Evolutionary conservation across 2,329 filamentous ascomycete genomes (phyloP), one percentile per base, ranked within the genome.

Genomic region (Coleophoma eucalyptorum): DNA sequence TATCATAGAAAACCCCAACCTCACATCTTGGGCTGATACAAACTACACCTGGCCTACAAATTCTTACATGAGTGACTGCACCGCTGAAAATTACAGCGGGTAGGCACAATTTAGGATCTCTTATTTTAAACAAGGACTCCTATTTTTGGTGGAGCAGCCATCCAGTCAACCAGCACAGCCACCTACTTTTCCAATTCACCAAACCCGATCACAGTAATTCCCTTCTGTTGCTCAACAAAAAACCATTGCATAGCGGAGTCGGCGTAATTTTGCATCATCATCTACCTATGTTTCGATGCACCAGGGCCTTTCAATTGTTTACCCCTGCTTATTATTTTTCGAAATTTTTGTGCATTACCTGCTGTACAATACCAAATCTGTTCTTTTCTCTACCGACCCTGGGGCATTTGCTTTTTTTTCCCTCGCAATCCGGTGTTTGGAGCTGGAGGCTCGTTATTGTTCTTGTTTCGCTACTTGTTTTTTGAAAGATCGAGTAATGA

Each of bases 11-110:
- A 89, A 89, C 61, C 70, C 74, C 26, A 89, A 89, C 60, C 60
- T 82, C 53, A 89, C 86, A 8, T 67, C 69, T 49, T 87, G 84
- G 76, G 55, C 61, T 31, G 62, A 69, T 43, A 78, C 81, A 32
- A 72, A 72, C 11, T 85, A 80, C 55, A 58, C 67, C 2, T 84
- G 81, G 80, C 84, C 84, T 3, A 75, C 75, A 63, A 87, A 87
- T 59, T 74, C 74, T 1, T 73, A 83, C 52, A 78, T 87, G 65
- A 61, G 86, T 62, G 75, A 67, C 26, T 87, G 83, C 51, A 58
- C 56, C 32, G 53, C 50, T 33, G 50, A 56, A 35, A 18, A 33
- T 20, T 37, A 41, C 50, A 48, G 52, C 51, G 53, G 50, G 47
- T 59, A 51, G 52, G 58, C 13, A 38, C 35, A 38, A 38, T 8